Evolutionary conservation across 176 grass and related monocot genomes (phyloP).

Genomic region (Eragrostis nindensis): DNA sequence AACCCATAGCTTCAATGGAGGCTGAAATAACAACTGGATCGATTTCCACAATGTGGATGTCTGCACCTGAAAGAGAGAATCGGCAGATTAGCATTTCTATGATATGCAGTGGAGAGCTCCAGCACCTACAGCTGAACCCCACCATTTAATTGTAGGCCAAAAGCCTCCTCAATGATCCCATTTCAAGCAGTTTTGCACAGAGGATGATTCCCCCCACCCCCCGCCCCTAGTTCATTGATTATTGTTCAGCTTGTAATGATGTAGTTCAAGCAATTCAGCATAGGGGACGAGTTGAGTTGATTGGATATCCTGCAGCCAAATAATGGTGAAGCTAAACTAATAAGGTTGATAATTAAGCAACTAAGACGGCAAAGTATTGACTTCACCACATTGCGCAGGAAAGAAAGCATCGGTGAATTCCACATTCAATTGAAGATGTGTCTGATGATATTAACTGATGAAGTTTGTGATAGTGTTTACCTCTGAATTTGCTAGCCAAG

Average conservation of each 20-base stretch:
- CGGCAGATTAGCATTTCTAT: conserved; percentile 15
- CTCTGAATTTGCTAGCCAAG: conserved; percentile 85
- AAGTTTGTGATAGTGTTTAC: conserved; percentile 37
- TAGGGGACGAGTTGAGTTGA: background rate
- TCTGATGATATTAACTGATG: background rate
- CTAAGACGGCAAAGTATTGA: background rate
- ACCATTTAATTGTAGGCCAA: background rate
- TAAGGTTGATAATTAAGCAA: background rate
- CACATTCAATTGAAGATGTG: background rate
- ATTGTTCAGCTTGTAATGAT: background rate
- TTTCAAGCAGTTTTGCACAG: background rate
- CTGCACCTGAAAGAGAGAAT: conserved; percentile 61
- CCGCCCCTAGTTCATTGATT: background rate
- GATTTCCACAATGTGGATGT: conserved; percentile 83
- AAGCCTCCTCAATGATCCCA: background rate
- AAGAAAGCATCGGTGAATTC: conserved; percentile 1
- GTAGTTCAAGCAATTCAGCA: background rate
- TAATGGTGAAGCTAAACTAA: background rate
- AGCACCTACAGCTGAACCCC: background rate
- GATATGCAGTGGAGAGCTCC: background rate
- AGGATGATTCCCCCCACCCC: background rate
- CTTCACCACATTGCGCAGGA: background rate
- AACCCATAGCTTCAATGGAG: conserved; percentile 88
- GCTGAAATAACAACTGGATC: conserved; percentile 77
- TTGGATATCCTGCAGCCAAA: background rate